Conservation (phyloP, 2,329 filamentous ascomycete genomes). For the Aspergillus puulaauensis region DNA sequence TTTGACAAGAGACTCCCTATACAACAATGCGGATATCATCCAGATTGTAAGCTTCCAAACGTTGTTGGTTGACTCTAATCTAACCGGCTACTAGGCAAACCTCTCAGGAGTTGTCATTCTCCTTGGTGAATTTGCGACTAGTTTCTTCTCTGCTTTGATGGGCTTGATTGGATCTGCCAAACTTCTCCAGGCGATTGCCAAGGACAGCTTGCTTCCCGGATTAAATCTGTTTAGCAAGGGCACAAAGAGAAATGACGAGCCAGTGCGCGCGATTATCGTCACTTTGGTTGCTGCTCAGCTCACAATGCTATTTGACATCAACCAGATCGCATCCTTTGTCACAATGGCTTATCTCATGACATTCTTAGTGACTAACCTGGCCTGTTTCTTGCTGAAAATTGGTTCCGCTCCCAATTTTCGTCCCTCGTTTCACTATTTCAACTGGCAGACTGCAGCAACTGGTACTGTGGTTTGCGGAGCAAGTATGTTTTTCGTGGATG, state of each 20-base stretch:
- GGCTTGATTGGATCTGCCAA: conserved; percentile 83
- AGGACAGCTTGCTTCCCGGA: conserved; percentile 76
- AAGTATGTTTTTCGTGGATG: conserved; percentile 90
- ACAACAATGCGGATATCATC: conserved; percentile 75
- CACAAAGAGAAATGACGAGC: conserved; percentile 70
- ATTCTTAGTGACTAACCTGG: conserved; percentile 83
- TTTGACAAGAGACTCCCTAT: conserved; percentile 71
- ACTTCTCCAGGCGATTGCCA: conserved; percentile 76
- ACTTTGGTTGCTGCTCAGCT: conserved; percentile 75
- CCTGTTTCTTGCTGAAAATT: conserved; percentile 82
- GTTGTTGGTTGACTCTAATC: not conserved
- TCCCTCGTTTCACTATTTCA: conserved; percentile 86
- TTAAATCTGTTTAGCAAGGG: conserved; percentile 72
- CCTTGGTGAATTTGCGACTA: conserved; percentile 77
- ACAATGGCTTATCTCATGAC: conserved; percentile 94
- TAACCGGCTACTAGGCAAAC: conserved; percentile 56
- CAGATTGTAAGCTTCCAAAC: conserved; percentile 55
- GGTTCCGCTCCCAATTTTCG: conserved; percentile 86
- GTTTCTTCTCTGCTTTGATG: conserved; percentile 84
- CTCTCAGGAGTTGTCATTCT: conserved; percentile 72
- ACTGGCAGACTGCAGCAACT: conserved; percentile 74
- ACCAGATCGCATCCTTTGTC: conserved; percentile 84
- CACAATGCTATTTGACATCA: conserved; percentile 78
- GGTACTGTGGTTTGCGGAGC: conserved; percentile 74
- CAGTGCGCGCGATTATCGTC: conserved; percentile 71